phyloP scores from a whole-genome alignment of 2,329 filamentous ascomycete genomes.

The Penicillium sp. region DNA sequence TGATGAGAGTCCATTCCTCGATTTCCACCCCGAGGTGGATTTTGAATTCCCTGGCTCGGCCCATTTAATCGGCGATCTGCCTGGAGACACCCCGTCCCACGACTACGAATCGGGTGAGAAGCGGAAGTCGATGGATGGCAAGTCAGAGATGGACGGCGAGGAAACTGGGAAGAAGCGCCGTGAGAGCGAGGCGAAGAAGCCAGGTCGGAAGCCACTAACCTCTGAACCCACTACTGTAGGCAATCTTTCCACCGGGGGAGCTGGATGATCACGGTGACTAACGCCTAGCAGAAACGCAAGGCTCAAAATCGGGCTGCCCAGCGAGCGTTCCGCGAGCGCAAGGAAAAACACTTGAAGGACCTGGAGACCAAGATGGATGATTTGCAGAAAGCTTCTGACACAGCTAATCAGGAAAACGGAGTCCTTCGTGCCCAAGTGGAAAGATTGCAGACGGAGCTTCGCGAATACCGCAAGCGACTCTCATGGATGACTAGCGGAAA shows the following conservation, averaged over 20 bases:
- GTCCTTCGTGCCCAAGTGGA: constrained; percentile 84
- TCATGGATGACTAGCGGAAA: constrained; percentile 58
- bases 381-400: constrained; percentile 78
- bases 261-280: constrained; percentile 15
- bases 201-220: constrained; percentile 90
- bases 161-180: constrained; percentile 68
- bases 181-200: constrained; percentile 88
- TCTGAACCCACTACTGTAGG: constrained; percentile 94
- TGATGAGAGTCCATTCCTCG: constrained; percentile 78
- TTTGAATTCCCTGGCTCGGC: constrained; percentile 66
- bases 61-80: constrained; percentile 75
- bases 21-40: constrained; percentile 78
- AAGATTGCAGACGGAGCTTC: constrained; percentile 78
- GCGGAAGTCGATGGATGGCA: constrained; percentile 53
- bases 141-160: constrained; percentile 65
- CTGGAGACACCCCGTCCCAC: constrained; percentile 45
- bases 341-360: constrained; percentile 71
- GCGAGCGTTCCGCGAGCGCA: constrained; percentile 89
- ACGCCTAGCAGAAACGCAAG: constrained; percentile 59
- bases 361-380: constrained; percentile 59
- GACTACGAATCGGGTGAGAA: constrained; percentile 62
- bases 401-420: constrained; percentile 81
- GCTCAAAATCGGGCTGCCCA: constrained; percentile 93
- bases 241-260: constrained; percentile 25
- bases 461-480: constrained; percentile 86